Percentiles rank a stretch among this genome's conserved stretches.
These are phyloP conservation scores for Boechera stricta DNA, from an alignment of 345 rosid species.

Conservation along the genomic window DNA sequence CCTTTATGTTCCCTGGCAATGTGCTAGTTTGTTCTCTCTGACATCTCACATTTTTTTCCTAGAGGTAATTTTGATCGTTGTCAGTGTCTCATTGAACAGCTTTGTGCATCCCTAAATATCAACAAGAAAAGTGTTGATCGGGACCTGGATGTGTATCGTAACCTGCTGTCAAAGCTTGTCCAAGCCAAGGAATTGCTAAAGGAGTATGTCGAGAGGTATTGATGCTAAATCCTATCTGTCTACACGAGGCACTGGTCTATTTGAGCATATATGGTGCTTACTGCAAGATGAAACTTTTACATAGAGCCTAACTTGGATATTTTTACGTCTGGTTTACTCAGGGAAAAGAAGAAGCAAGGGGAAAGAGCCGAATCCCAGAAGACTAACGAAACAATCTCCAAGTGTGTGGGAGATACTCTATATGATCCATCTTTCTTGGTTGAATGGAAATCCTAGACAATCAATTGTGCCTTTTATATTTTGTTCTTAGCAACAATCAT, in stretches of 20 bases:
- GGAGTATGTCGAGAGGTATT: constrained; percentile 91
- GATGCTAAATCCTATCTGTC: constrained; percentile 9
- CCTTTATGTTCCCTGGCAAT: constrained; percentile 9
- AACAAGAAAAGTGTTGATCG: constrained; percentile 92
- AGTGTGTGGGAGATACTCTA: constrained; percentile 64
- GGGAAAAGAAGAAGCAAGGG: constrained; percentile 93
- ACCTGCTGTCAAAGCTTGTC: constrained; percentile 90
- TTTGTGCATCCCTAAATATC: constrained; percentile 85
- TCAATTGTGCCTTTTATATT: background rate
- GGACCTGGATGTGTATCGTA: constrained; percentile 96
- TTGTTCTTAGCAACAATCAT: constrained; percentile 30
- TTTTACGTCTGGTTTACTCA: constrained; percentile 40
- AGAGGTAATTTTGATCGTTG: constrained; percentile 22
- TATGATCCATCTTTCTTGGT: constrained; percentile 40
- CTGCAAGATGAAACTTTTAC: background rate
- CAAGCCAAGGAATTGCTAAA: constrained; percentile 95
- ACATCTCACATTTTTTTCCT: constrained; percentile 11
- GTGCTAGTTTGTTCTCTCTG: constrained; percentile 6
- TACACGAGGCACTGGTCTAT: background rate
- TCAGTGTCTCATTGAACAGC: constrained; percentile 55
- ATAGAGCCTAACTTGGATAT: constrained; percentile 3
- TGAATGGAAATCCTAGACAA: constrained; percentile 21
- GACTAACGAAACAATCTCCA: constrained; percentile 75
- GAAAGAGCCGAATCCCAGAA: constrained; percentile 77
- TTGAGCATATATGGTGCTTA: background rate